Conservation (phyloP, 2,329 filamentous ascomycete genomes). For the Ophiocordyceps camponoti-leonardi region DNA sequence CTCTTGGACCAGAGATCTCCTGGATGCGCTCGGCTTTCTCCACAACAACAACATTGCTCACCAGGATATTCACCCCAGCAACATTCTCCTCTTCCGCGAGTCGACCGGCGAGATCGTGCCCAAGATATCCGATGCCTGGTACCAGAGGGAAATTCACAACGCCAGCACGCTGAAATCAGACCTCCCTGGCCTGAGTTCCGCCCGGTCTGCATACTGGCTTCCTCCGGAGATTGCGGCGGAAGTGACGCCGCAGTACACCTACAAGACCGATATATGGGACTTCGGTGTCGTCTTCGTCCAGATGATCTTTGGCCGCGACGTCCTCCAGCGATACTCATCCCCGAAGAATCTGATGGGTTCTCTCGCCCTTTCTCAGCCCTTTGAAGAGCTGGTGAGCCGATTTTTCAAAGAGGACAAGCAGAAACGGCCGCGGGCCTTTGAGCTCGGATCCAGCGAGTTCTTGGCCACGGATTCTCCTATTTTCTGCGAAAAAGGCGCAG, state of each 20-base stretch:
- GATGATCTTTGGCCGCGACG: slow-evolving; percentile 78
- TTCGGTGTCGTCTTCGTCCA: slow-evolving; percentile 82
- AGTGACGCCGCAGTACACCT: slow-evolving; percentile 44
- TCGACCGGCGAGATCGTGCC: slow-evolving; percentile 50
- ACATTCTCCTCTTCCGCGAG: slow-evolving; percentile 61
- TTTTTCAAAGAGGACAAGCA: slow-evolving; percentile 76
- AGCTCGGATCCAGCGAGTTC: slow-evolving; percentile 47
- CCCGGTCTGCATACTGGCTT: slow-evolving; percentile 68
- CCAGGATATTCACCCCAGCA: slow-evolving; percentile 63
- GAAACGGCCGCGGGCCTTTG: slow-evolving; percentile 70
- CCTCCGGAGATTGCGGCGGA: slow-evolving; percentile 57
- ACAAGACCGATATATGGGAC: slow-evolving; percentile 89
- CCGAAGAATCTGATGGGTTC: slow-evolving; percentile 58
- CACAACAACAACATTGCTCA: slow-evolving; percentile 76
- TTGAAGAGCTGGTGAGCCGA: slow-evolving; percentile 65
- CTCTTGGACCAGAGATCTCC: slow-evolving; percentile 78
- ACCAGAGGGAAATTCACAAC: slow-evolving; percentile 48
- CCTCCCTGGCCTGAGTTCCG: slow-evolving; percentile 35
- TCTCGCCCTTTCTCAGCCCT: slow-evolving; percentile 52
- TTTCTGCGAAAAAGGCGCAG: slow-evolving; percentile 26
- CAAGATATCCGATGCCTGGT: slow-evolving; percentile 60
- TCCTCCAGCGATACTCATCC: slow-evolving; percentile 61
- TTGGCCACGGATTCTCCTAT: slow-evolving; percentile 47
- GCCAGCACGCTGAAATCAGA: slow-evolving; percentile 36
- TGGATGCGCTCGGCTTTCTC: slow-evolving; percentile 76